Base-by-base conservation (phyloP, 2,329 filamentous ascomycete species). In the Aspergillus tamarii region DNA sequence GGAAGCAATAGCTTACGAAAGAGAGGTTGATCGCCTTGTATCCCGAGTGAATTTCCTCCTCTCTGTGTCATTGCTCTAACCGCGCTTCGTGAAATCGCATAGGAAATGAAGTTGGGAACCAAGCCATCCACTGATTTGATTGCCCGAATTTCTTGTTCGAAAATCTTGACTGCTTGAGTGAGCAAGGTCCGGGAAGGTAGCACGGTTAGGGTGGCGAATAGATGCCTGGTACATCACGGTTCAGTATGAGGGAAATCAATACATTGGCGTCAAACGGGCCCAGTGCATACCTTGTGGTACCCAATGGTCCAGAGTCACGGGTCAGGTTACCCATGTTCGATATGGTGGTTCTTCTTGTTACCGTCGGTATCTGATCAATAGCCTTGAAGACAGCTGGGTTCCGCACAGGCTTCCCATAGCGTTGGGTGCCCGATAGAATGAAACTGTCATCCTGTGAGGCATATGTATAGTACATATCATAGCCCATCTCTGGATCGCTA, bases 41-140 rank as follows among this genome's bases (percentile, higher is more conserved):
- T 68, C 0, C 68, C 69, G 14, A 70, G 62, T 32, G 68, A 62
- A 59, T 70, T 72, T 4, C 69, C 67, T 12, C 68, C 66, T 46
- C 64, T 30, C 28, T 65, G 41, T 39, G 62, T 69, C 66, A 67
- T 70, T 8, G 57, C 62, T 28, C 52, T 53, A 11, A 69, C 64
- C 19, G 63, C 64, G 26, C 61, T 64, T 7, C 50, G 43, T 30
- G 57, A 59, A 3, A 68, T 11, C 3, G 63, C 53, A n/a, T 68
- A 67, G 34, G 28, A 62, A 21, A 68, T 65, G 26, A 68, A 60
- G 48, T 65, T 66, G 11, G 64, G 59, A 46, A 30, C 43, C 14
- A 68, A 10, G 9, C 64, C 64, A 8, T 36, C 10, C 1, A 66
- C 63, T 1, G 39, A 36, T 23, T 60, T 65, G 30, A 67, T 66